Base-by-base conservation (phyloP, 2,329 filamentous ascomycete species). In the Colletotrichum lindemuthianum region DNA sequence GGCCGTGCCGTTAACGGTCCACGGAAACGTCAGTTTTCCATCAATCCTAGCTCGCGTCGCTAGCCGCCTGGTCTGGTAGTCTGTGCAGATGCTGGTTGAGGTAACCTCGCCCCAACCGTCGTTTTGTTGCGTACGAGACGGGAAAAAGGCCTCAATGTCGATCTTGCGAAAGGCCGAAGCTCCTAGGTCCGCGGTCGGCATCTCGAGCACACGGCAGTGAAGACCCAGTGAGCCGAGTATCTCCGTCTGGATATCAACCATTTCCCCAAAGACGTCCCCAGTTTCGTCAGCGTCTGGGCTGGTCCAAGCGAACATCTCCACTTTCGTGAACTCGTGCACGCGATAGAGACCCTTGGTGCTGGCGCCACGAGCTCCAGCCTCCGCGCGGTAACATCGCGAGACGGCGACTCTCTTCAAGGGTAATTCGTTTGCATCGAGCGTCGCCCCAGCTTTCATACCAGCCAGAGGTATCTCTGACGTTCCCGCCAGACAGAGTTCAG, bases 241-340 rank as follows among this genome's bases (percentile, higher is more conserved):
- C 73, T 96, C 91, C 2, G 87, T 91, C 78, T 99, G 96, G 57
- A 97, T 90, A 65, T 88, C 86, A 55, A 97, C 81, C 83, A 99
- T 93, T 77, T 97, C 93, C 54, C 92, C 82, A 75, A 97, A 97
- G 11, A 95, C 71, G 0, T 84, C 80, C 8, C 84, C 79, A 0
- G 88, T 81, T 44, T 76, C 73, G 37, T 72, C 74, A 2, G 71
- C 61, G 57, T 87, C 83, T 2, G 92, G 88, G 36, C 84, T 71
- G 5, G 92, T 91, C 96, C 96, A 99, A 0, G 91, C 93, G 75
- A 99, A 98, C 83, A 99, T 89, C 78, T 99, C 96, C 0, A 99
- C 95, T 76, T 99, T 99, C 34, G 93, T 97, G 78, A 99, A 99
- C 78, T 99, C 96, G 78, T 99, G 96, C 4, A 99, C 96, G 34